Conservation (phyloP, 2,329 filamentous ascomycete genomes). For the Cladobotryum protrusum region DNA sequence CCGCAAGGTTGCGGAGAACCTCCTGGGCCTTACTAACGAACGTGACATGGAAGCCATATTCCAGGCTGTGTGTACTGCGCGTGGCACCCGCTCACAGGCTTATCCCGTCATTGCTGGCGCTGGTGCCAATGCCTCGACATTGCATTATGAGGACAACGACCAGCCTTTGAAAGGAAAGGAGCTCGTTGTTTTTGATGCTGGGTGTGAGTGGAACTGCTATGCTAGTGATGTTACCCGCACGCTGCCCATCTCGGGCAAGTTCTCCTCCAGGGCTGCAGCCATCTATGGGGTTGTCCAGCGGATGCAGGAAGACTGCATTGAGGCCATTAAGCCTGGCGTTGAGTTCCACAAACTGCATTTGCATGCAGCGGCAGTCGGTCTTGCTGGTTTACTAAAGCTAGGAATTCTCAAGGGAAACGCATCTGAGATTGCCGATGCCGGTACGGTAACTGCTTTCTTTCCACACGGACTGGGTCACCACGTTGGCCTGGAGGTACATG, state of each 20-base stretch:
- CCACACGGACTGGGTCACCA: constrained; percentile 61
- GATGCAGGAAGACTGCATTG: constrained; percentile 76
- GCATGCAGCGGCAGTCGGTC: constrained; percentile 65
- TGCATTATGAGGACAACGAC: constrained; percentile 84
- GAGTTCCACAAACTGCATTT: constrained; percentile 67
- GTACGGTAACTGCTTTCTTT: constrained; percentile 57
- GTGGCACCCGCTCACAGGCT: constrained; percentile 69
- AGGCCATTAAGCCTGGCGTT: constrained; percentile 60
- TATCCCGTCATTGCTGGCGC: constrained; percentile 87
- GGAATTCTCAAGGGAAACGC: constrained; percentile 64
- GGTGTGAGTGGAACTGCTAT: constrained; percentile 79
- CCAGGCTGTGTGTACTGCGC: constrained; percentile 62
- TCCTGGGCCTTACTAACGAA: constrained; percentile 65
- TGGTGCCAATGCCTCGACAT: constrained; percentile 72
- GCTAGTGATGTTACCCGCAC: constrained; percentile 87
- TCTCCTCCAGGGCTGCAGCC: constrained; percentile 59
- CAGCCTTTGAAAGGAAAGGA: constrained; percentile 62
- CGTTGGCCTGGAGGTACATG: constrained; percentile 60
- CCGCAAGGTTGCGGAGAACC: constrained; percentile 58
- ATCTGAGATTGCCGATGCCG: constrained; percentile 46
- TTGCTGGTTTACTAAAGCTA: constrained; percentile 61
- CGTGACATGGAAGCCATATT: constrained; percentile 78
- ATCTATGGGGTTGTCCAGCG: constrained; percentile 72
- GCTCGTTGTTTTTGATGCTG: constrained; percentile 79
- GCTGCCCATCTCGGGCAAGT: constrained; percentile 67